Conservation (phyloP, 306 rosid species). For the Dryas octopetala region DNA sequence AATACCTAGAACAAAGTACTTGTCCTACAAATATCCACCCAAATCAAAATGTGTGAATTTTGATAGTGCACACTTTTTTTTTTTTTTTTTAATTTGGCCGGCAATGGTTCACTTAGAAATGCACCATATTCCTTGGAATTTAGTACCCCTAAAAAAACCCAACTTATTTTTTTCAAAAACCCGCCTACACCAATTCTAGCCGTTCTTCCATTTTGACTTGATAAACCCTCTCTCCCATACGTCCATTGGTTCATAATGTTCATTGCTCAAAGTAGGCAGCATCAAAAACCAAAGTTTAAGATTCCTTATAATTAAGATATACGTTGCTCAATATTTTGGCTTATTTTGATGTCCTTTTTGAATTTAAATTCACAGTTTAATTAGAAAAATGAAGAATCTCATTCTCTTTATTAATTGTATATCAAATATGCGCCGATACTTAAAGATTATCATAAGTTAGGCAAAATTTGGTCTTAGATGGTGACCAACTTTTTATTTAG, state of each 20-base stretch:
- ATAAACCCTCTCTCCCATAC: neutral
- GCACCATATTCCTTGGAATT: neutral
- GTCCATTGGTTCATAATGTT: neutral
- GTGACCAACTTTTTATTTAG: no score
- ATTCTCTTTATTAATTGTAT: no score
- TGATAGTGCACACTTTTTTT: no score
- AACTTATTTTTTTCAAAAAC: neutral
- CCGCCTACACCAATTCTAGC: neutral
- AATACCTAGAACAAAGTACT: no score
- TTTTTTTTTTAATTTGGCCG: neutral
- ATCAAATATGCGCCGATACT: no score
- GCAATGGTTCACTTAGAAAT: neutral
- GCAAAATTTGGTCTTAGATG: no score
- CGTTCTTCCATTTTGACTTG: neutral
- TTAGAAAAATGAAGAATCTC: neutral
- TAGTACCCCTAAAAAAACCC: neutral
- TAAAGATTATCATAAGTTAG: no score
- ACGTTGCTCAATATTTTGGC: neutral
- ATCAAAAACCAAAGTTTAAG: neutral
- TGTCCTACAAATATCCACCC: no score
- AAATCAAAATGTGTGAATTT: no score
- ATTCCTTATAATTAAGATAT: neutral
- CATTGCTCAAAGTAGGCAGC: neutral
- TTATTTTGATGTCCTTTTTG: neutral
- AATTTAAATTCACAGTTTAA: neutral